Evolutionary conservation across 495 filamentous ascomycete species (phyloP), one percentile per base, ranked within the genome.

Genomic region (Daldinia childiae): DNA sequence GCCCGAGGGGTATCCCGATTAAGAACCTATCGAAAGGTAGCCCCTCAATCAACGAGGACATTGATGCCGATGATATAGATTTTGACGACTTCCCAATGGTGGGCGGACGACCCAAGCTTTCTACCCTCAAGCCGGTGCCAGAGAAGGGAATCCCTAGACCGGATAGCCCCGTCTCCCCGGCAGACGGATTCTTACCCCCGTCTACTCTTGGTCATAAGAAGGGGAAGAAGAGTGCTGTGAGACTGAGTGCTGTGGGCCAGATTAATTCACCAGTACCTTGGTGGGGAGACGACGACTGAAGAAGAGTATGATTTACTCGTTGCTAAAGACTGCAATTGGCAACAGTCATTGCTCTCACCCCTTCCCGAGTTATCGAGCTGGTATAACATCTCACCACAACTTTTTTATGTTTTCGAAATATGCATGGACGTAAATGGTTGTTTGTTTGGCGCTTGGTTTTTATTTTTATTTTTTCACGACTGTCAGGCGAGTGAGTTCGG

Each of bases 241-340:
- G 83, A 45, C 63, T 85, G 50, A 85, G 83, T 57, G 83, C 83
- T 3, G 82, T 85, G 24, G 83, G 83, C 14, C 76, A 76, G 32
- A 66, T 74, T 19, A 74, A 64, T 41, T 67, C 77, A 8, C 81
- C 82, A 19, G 74, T 78, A 6, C 79, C 80, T 14, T 83, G 77
- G 77, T 83, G 78, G 82, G 78, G 77, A n/a, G 79, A 81, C 54
- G 78, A 78, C 27, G 78, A 80, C 19, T 82, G 66, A 76, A 55
- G 4, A 36, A 26, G 1, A 19, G 24, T 9, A 32, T 60, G 6
- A 32, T 29, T 29, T 7, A 7, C 24, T 43, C 27, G 12, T 24
- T 12, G 15, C n/a, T n/a, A 26, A 32, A 9, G 43, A 32, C 24
- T 26, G 8, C 21, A 58, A 58, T 38, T 39, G 11, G 7, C 34